Conservation (phyloP, 1,284 basidiomycete species). For the Cryptococcus amylolentus region DNA sequence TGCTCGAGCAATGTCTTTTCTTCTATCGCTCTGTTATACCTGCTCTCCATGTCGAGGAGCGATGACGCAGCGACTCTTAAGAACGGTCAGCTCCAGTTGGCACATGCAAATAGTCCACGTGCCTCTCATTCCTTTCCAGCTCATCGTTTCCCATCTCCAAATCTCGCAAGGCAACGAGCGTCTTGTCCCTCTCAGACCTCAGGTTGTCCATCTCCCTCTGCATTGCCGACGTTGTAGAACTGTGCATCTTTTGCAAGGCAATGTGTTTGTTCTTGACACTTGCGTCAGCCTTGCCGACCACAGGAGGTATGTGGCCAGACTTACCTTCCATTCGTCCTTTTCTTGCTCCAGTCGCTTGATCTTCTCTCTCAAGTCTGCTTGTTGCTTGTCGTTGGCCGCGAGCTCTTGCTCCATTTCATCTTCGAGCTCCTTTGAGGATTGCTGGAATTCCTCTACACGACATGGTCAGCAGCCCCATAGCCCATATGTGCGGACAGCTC, state of each 20-base stretch:
- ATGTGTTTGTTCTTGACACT: constrained; percentile 72
- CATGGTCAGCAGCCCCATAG: neutral
- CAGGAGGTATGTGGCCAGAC: constrained; percentile 10
- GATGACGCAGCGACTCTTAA: constrained; percentile 76
- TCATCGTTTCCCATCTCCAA: constrained; percentile 96
- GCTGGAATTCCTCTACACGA: constrained; percentile 72
- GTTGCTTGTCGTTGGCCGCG: constrained; percentile 77
- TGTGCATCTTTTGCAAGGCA: constrained; percentile 81
- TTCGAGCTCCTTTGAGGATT: constrained; percentile 86
- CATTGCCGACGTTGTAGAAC: constrained; percentile 63
- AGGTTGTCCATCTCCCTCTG: constrained; percentile 74
- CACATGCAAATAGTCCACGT: neutral
- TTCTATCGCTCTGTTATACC: constrained; percentile 86
- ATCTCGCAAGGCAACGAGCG: constrained; percentile 77
- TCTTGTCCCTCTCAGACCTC: constrained; percentile 70
- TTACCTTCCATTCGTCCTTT: constrained; percentile 88
- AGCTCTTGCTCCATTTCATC: constrained; percentile 87
- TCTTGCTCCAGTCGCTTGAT: constrained; percentile 70
- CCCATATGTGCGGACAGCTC: neutral
- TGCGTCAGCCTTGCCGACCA: constrained; percentile 1
- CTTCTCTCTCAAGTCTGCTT: constrained; percentile 74
- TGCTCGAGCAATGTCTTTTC: constrained; percentile 96
- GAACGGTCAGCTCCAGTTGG: neutral
- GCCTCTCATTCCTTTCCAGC: constrained; percentile 81
- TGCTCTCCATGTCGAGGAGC: constrained; percentile 83